Evolutionary conservation across 2,329 filamentous ascomycete genomes (phyloP).

Genomic region (Xylogone sp.): DNA sequence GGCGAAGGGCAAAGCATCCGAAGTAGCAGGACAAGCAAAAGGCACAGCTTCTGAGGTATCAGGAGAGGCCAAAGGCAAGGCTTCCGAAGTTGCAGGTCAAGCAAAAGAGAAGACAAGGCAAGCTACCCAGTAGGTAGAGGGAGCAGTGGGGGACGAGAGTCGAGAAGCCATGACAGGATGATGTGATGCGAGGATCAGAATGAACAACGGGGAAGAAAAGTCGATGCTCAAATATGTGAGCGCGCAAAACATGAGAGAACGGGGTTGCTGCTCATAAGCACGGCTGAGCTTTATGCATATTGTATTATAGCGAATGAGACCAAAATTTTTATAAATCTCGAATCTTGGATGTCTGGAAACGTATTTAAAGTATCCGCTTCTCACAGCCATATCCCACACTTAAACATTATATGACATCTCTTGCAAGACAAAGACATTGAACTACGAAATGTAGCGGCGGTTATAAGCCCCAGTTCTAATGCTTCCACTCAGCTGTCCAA

Average conservation of each 20-base stretch:
- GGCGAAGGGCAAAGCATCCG: conserved; percentile 35
- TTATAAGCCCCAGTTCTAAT: background rate
- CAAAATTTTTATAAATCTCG: too few species aligned
- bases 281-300: too few species aligned
- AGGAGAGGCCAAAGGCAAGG: conserved; percentile 31
- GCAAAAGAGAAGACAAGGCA: conserved; percentile 36
- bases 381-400: too few species aligned
- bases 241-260: too few species aligned
- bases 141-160: too few species aligned
- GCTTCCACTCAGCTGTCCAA: background rate
- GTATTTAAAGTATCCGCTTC: too few species aligned
- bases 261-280: too few species aligned
- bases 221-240: too few species aligned
- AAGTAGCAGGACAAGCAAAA: conserved; percentile 34
- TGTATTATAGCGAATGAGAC: too few species aligned
- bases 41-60: conserved; percentile 31
- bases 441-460: background rate
- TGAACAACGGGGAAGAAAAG: background rate
- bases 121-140: too few species aligned
- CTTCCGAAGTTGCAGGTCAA: conserved; percentile 34
- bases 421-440: background rate
- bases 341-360: too few species aligned
- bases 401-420: too few species aligned
- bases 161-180: conserved; percentile 28
- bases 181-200: background rate